Conservation (phyloP, 2,329 filamentous ascomycete genomes). For the Colletotrichum navitas region DNA sequence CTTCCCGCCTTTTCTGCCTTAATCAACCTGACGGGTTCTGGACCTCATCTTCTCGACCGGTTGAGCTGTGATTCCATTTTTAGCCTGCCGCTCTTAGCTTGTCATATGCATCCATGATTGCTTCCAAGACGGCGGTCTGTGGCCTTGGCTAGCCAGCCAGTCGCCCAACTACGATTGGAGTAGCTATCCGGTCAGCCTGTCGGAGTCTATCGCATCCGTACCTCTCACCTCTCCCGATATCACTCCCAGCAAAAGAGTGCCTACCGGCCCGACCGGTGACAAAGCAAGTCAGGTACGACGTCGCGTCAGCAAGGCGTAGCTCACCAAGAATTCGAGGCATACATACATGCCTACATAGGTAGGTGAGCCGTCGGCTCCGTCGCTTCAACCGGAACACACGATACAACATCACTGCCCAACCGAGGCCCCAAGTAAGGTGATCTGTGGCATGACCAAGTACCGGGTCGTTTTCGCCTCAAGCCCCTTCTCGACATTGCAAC, state of each 20-base stretch:
- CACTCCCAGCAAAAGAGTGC: background rate
- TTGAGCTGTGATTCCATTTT: background rate
- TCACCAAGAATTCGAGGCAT: constrained; percentile 1
- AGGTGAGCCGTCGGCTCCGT: background rate
- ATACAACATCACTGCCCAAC: constrained; percentile 7
- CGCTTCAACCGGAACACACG: constrained; percentile 1
- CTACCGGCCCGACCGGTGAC: background rate
- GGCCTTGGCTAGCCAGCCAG: background rate
- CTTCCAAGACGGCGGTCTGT: constrained; percentile 5
- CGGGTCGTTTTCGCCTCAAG: constrained; percentile 23
- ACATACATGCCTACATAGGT: background rate
- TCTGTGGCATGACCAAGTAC: constrained; percentile 26
- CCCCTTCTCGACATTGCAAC: constrained; percentile 36
- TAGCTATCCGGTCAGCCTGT: background rate
- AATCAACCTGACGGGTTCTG: background rate
- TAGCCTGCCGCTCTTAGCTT: background rate
- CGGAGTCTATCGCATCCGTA: background rate
- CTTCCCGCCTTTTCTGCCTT: background rate
- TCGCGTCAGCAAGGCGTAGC: background rate
- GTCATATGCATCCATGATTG: background rate
- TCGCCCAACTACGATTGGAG: background rate
- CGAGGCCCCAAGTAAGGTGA: constrained; percentile 20
- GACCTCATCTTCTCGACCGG: background rate
- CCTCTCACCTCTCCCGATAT: background rate
- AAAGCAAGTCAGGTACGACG: constrained; percentile 7